Evolutionary conservation across 306 rosid species (phyloP).

Genomic region (Fragaria ananassa): DNA sequence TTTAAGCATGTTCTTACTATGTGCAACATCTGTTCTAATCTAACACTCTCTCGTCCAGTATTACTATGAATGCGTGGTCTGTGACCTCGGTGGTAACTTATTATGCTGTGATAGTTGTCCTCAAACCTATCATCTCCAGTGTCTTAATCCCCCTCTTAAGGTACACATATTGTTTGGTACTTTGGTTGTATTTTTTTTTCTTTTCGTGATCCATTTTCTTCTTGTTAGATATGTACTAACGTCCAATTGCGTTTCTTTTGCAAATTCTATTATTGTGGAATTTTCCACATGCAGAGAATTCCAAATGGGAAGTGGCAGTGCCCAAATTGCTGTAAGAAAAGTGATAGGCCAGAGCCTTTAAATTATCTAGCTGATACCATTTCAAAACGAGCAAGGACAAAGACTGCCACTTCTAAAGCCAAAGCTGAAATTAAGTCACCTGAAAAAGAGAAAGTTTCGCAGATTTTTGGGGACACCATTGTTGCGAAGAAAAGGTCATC

Average conservation of each 20-base stretch:
- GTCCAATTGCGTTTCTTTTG: conserved; percentile 2
- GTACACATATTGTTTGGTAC: conserved; percentile 41
- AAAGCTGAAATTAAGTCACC: conserved; percentile 59
- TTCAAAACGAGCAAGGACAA: conserved; percentile 92
- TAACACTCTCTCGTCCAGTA: conserved; percentile 49
- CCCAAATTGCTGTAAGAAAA: conserved; percentile 74
- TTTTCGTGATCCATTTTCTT: background rate
- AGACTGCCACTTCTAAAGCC: conserved; percentile 48
- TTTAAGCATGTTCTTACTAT: conserved; percentile 12
- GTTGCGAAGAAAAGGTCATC: conserved; percentile 83
- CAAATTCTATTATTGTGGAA: conserved; percentile 16
- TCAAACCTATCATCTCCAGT: conserved; percentile 88
- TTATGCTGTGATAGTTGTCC: conserved; percentile 98
- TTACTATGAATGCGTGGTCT: conserved; percentile 85
- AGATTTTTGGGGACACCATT: conserved; percentile 68
- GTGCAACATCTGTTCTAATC: conserved; percentile 17
- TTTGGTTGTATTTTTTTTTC: conserved; percentile 1
- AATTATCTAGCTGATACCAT: conserved; percentile 54
- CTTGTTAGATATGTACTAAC: conserved; percentile 7
- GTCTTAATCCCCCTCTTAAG: conserved; percentile 98
- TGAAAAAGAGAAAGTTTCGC: conserved; percentile 61
- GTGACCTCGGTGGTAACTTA: conserved; percentile 97
- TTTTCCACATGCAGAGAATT: conserved; percentile 66
- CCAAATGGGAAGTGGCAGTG: conserved; percentile 98
- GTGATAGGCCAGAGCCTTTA: conserved; percentile 52